Evolutionary conservation across 129 eudicot species (phyloP).

Genomic region (Flaveria robusta): DNA sequence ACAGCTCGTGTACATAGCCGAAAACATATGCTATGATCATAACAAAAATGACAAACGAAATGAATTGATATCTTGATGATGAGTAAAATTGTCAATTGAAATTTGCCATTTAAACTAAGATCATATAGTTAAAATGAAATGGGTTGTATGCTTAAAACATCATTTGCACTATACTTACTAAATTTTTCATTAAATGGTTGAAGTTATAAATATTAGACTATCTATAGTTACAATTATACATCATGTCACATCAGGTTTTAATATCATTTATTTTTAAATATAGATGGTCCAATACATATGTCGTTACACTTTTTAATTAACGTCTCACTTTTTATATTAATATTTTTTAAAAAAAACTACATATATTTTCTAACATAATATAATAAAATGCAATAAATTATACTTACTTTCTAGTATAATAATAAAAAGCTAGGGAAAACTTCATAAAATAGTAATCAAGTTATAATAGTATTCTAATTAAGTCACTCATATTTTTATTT

Average conservation of each 20-base stretch:
- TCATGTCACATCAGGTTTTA: not conserved
- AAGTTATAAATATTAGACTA: not conserved
- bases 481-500: no score
- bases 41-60: not conserved
- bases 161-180: no score
- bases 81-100: not conserved
- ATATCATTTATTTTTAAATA: not conserved
- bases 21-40: slow-evolving; percentile 49
- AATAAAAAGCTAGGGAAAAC: no score
- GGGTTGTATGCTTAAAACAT: no score
- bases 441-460: no score
- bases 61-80: not conserved
- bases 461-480: no score
- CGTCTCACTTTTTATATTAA: not conserved
- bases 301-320: not conserved
- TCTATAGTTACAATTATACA: no score
- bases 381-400: not conserved
- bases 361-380: no score
- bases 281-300: not conserved
- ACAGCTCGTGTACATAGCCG: slow-evolving; percentile 60
- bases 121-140: no score
- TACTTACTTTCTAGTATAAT: not conserved
- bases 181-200: not conserved
- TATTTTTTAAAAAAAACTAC: not conserved
- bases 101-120: no score